Conservation (phyloP, 2,329 filamentous ascomycete species). For the Ophiocordyceps camponoti-leonardi region DNA sequence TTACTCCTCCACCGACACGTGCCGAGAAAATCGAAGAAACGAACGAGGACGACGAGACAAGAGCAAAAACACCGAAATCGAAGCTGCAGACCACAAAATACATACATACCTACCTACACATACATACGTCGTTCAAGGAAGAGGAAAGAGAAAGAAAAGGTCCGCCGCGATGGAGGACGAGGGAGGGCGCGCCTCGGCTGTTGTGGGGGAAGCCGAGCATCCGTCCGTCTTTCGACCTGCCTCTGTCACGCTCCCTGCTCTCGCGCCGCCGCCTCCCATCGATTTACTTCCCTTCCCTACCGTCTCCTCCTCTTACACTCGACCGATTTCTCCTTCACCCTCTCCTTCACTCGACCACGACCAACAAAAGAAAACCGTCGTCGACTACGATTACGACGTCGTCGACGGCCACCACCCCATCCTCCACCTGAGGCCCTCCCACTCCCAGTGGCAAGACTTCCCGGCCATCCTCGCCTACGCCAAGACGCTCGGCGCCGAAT, state of each 20-base stretch:
- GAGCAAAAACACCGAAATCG: no score
- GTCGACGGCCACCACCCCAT: slow-evolving; percentile 12
- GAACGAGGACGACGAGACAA: no score
- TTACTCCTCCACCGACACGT: no score
- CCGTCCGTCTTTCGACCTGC: neutral
- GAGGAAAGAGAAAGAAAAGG: no score
- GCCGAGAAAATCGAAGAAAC: no score
- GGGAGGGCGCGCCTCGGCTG: no score
- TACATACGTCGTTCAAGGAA: no score
- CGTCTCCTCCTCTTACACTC: neutral
- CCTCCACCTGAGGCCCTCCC: slow-evolving; percentile 16
- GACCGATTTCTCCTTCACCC: neutral
- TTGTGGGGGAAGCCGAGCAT: no score
- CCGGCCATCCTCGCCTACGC: slow-evolving; percentile 17
- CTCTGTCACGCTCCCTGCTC: neutral
- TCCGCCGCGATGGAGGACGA: no score
- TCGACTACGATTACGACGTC: slow-evolving; percentile 16
- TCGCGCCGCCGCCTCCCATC: neutral
- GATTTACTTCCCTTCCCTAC: neutral
- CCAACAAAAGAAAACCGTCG: neutral
- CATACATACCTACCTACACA: no score
- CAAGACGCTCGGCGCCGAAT: slow-evolving; percentile 11
- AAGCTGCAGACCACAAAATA: no score
- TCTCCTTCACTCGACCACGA: no score
- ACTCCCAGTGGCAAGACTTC: slow-evolving; percentile 19